Base-by-base conservation (phyloP, 805 yeast species). In the Kazachstania bromeliacearum region DNA sequence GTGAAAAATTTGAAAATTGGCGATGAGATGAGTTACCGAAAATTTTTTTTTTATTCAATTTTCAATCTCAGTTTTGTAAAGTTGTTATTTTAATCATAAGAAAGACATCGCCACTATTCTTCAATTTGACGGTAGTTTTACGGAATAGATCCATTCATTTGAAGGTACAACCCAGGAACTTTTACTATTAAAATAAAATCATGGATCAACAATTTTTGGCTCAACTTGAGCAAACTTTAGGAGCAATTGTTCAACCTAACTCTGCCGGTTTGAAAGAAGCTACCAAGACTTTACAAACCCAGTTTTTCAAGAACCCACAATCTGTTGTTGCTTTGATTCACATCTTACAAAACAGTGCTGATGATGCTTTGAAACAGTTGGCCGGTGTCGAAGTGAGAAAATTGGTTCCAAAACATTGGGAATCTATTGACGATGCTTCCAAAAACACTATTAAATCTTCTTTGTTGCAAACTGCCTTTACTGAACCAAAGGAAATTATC, bases 301-400 rank as follows among this genome's bases (percentile, higher is more conserved):
- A 83, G 35, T 78, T 79, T 59, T 87, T 83, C 64, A 66, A 73
- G 40, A 74, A 77, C 49, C 74, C 84, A 19, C 65, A 72, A 47
- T 73, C 89, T 14, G 70, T 89, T 41, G 92, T 95, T 14, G 79
- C 95, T 8, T 68, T 89, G 57, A 67, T 89, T 49, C 92, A 84
- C 52, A 74, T 92, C 42, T 69, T 85, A 53, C 87, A 83, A 60
- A 70, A 68, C 46, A 77, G 79, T 47, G 63, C 70, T 28, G 78
- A 78, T 50, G 79, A 73, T 45, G 83, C 82, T 51, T 58, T 88
- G 48, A 81, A 84, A 53, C 95, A 87, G 62, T 70, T 92, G 43
- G 94, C 96, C n/a, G 94, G 96, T 43, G 95, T 92, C 44, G 98
- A 92, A 66, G 85, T 88, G 28, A 77, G 95, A 64, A 92, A 92